Percentiles rank a stretch among this genome's conserved stretches.
Conservation (phyloP, 345 rosid genomes). For the Salix purpurea region DNA sequence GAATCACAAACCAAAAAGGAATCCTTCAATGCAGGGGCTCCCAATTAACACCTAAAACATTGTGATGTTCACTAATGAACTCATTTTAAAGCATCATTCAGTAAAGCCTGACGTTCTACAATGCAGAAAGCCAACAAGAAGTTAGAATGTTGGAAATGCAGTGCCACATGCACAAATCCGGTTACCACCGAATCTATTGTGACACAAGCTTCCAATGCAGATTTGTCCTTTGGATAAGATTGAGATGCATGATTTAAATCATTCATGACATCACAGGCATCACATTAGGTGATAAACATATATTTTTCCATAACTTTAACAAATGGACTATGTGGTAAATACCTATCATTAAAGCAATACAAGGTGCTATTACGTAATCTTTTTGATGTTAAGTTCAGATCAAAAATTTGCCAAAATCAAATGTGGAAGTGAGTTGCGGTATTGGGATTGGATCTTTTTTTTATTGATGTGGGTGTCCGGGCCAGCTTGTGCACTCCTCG, state of each 20-base stretch:
- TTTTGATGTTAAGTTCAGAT: neutral
- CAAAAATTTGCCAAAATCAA: neutral
- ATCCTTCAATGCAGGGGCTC: neutral
- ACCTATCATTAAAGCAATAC: neutral
- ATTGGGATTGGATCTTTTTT: neutral
- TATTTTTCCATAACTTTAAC: neutral
- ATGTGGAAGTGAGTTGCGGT: neutral
- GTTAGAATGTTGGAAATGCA: neutral
- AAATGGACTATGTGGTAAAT: neutral
- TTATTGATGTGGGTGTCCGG: too few species aligned
- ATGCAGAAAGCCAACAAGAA: neutral
- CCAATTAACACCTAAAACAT: neutral
- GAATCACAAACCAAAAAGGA: slow-evolving; percentile 4
- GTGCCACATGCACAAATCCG: neutral
- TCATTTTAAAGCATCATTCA: neutral
- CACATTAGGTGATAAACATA: neutral
- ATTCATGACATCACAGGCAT: neutral
- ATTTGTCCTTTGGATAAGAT: neutral
- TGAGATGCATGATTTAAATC: neutral
- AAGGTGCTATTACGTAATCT: neutral
- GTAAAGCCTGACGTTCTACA: neutral
- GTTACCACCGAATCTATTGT: neutral
- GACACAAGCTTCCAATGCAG: neutral
- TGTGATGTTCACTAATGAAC: neutral
- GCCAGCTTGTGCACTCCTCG: too few species aligned